Percentiles rank a stretch among this genome's conserved stretches.
phyloP scores from a whole-genome alignment of 257 asterid species.

The Solanum medicagineum region DNA sequence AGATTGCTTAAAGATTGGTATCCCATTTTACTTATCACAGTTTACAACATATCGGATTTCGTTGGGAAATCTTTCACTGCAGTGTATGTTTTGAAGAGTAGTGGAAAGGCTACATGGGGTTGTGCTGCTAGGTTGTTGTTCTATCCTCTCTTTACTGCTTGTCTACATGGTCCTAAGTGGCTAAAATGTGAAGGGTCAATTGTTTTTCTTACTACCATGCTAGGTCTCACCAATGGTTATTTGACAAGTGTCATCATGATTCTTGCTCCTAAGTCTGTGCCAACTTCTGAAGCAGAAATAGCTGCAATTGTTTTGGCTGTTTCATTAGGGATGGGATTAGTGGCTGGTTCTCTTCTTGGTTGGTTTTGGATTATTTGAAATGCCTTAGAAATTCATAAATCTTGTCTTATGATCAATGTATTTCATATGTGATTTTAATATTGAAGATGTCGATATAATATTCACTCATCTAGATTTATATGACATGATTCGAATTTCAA shows the following conservation, averaged over 20 bases:
- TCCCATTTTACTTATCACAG: constrained; percentile 41
- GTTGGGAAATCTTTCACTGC: constrained; percentile 56
- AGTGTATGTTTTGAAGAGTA: constrained; percentile 16
- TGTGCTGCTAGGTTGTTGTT: constrained; percentile 46
- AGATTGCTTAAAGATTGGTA: constrained; percentile 49
- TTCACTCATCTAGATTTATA: background rate
- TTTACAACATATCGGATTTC: constrained; percentile 51
- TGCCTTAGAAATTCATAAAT: background rate
- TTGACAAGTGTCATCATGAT: constrained; percentile 75
- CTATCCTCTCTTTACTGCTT: constrained; percentile 51
- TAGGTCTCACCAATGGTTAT: constrained; percentile 68
- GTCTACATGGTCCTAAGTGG: constrained; percentile 71
- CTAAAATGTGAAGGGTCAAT: constrained; percentile 54
- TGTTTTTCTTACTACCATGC: constrained; percentile 37
- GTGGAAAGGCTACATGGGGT: constrained; percentile 47
- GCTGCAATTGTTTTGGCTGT: constrained; percentile 71
- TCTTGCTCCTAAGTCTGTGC: constrained; percentile 56
- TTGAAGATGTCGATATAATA: background rate
- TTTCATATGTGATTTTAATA: background rate
- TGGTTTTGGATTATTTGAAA: constrained; percentile 70
- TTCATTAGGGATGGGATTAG: constrained; percentile 50
- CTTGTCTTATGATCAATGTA: background rate
- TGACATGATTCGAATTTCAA: too few relatives aligned
- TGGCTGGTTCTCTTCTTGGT: constrained; percentile 52
- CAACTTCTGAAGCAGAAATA: constrained; percentile 44